These are phyloP conservation scores for Paraphaeosphaeria minitans DNA, from an alignment of 2,329 filamentous ascomycete genomes.

Conservation along the genomic window DNA sequence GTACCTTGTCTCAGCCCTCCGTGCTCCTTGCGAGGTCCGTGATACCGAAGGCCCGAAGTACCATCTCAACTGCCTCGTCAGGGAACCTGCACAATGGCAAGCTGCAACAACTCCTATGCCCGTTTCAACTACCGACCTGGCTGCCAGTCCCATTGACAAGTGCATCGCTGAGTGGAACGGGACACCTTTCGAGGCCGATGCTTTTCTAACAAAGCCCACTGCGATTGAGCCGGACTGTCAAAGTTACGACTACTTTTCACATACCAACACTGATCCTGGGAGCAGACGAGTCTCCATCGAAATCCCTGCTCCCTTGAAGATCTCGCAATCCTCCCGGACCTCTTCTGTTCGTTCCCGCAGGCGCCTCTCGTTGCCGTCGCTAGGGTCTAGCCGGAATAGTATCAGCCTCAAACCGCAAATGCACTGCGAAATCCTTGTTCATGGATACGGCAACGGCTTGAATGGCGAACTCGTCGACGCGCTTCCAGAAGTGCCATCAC, in stretches of 20 bases:
- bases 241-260: slow-evolving; percentile 47
- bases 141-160: slow-evolving; percentile 23
- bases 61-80: slow-evolving; percentile 57
- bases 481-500: background rate
- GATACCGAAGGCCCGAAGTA: slow-evolving; percentile 64
- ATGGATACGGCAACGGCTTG: slow-evolving; percentile 47
- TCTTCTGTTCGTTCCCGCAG: slow-evolving; percentile 44
- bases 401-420: slow-evolving; percentile 27
- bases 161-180: slow-evolving; percentile 17
- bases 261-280: slow-evolving; percentile 22
- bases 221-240: slow-evolving; percentile 55
- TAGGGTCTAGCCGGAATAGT: slow-evolving; percentile 37
- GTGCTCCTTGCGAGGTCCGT: slow-evolving; percentile 65
- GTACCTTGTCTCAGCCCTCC: slow-evolving; percentile 68
- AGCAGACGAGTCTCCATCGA: slow-evolving; percentile 40
- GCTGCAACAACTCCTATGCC: slow-evolving; percentile 21
- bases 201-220: slow-evolving; percentile 10
- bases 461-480: slow-evolving; percentile 25
- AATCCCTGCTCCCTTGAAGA: slow-evolving; percentile 33
- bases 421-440: slow-evolving; percentile 46
- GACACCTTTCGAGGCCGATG: slow-evolving; percentile 4
- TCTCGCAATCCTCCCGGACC: slow-evolving; percentile 34
- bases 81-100: slow-evolving; percentile 49
- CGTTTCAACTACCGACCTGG: slow-evolving; percentile 16
- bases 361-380: slow-evolving; percentile 35